These are phyloP conservation scores for Hypericum perforatum DNA, from an alignment of 345 rosid genomes.

Conservation along the genomic window DNA sequence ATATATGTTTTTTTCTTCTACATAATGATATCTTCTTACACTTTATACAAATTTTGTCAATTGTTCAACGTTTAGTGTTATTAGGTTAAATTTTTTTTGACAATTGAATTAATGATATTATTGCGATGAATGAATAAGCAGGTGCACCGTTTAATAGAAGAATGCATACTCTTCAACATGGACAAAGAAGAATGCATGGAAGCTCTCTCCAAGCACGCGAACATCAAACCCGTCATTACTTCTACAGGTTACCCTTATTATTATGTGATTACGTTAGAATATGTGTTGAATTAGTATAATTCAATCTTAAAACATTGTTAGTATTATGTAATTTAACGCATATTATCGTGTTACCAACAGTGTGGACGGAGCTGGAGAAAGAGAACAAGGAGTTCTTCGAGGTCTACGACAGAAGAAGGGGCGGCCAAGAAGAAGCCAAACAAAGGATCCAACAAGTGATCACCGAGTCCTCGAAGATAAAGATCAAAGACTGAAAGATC, in stretches of 20 bases:
- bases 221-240: background rate
- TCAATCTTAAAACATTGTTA: too few relatives aligned
- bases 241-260: background rate
- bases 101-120: background rate
- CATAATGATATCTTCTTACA: background rate
- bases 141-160: conserved; percentile 3
- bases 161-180: background rate
- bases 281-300: too few relatives aligned
- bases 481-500: too few relatives aligned
- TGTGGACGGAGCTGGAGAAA: conserved; percentile 1
- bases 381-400: conserved; percentile 3
- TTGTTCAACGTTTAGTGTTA: too few relatives aligned
- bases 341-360: background rate
- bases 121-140: background rate
- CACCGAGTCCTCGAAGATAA: too few relatives aligned
- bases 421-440: too few relatives aligned
- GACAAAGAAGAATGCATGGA: conserved; percentile 6
- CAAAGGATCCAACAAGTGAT: too few relatives aligned
- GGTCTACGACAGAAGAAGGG: background rate
- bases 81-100: too few relatives aligned
- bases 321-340: too few relatives aligned
- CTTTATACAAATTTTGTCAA: too few relatives aligned
- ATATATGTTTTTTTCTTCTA: background rate
- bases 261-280: too few relatives aligned
- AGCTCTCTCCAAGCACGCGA: conserved; percentile 4